Percentiles rank a stretch among this genome's conserved stretches.
These are phyloP conservation scores for Synchytrium microbalum DNA, from an alignment of 371 early-diverging fungal genomes.

Conservation along the genomic window DNA sequence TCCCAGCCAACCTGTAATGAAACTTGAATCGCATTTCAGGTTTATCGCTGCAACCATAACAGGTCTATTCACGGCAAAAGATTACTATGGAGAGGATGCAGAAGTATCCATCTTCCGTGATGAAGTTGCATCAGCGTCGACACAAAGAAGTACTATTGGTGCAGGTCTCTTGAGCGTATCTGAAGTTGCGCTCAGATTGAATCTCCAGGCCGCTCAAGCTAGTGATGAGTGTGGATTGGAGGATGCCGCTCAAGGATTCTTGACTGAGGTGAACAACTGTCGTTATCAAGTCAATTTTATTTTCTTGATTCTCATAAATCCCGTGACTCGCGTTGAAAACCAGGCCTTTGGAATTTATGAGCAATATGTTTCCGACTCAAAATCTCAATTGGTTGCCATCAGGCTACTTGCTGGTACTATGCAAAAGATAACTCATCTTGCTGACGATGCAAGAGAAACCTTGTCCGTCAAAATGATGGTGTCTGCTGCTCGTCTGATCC, in stretches of 20 bases:
- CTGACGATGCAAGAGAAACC: conserved; percentile 78
- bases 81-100: conserved; percentile 31
- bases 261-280: conserved; percentile 53
- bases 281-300: conserved; percentile 3
- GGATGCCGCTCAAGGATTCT: conserved; percentile 83
- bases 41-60: conserved; percentile 71
- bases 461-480: conserved; percentile 78
- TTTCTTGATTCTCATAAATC: neutral
- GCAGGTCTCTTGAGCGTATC: conserved; percentile 38
- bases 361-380: conserved; percentile 77
- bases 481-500: conserved; percentile 77
- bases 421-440: conserved; percentile 59
- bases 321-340: conserved; percentile 7
- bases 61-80: conserved; percentile 36
- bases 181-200: conserved; percentile 68
- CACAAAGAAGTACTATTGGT: conserved; percentile 11
- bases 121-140: conserved; percentile 31
- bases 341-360: conserved; percentile 84
- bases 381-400: conserved; percentile 77
- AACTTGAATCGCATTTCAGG: conserved; percentile 55
- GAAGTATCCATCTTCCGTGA: conserved; percentile 9
- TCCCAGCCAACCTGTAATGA: conserved; percentile 11
- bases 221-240: conserved; percentile 73
- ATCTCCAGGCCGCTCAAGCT: conserved; percentile 69
- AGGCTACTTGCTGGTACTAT: conserved; percentile 72